phyloP scores from a whole-genome alignment of 2,329 filamentous ascomycete genomes.

The Emergomyces pasteurianus region DNA sequence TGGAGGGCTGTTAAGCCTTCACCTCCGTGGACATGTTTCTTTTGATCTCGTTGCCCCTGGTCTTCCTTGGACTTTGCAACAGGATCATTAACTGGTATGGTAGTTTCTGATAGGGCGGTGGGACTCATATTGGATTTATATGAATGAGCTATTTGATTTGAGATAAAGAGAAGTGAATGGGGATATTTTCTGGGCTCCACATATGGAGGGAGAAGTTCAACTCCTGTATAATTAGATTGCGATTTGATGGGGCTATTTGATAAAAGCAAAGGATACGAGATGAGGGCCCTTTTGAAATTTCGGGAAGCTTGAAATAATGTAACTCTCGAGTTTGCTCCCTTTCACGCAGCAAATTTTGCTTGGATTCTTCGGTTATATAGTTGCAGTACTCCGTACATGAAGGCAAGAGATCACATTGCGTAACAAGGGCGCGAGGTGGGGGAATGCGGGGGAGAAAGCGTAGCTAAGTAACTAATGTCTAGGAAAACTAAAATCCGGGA shows the following conservation, averaged over 20 bases:
- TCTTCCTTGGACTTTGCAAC: slow-evolving; percentile 5
- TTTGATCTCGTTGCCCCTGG: slow-evolving; percentile 3
- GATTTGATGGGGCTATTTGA: neutral
- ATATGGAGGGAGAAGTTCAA: no score
- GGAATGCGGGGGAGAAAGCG: neutral
- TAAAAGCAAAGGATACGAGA: neutral
- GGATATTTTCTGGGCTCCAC: neutral
- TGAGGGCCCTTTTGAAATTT: neutral
- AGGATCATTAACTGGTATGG: neutral
- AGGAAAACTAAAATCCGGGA: neutral
- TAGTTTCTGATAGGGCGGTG: slow-evolving; percentile 7
- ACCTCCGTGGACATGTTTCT: slow-evolving; percentile 16
- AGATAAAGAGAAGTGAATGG: neutral
- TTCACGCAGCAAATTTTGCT: neutral
- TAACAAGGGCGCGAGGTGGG: neutral
- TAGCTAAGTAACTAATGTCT: neutral
- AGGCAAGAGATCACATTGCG: neutral
- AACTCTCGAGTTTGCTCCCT: neutral
- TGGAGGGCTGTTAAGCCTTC: slow-evolving; percentile 14
- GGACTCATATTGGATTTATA: slow-evolving; percentile 2
- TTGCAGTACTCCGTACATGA: no score
- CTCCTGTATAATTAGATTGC: neutral
- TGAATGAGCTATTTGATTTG: neutral
- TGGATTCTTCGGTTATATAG: neutral
- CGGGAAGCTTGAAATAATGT: neutral